A percentile compares a stretch with the other conserved stretches of the same genome.
Evolutionary conservation across 805 yeast species (phyloP).

Genomic region (Saccharomyces jurei): DNA sequence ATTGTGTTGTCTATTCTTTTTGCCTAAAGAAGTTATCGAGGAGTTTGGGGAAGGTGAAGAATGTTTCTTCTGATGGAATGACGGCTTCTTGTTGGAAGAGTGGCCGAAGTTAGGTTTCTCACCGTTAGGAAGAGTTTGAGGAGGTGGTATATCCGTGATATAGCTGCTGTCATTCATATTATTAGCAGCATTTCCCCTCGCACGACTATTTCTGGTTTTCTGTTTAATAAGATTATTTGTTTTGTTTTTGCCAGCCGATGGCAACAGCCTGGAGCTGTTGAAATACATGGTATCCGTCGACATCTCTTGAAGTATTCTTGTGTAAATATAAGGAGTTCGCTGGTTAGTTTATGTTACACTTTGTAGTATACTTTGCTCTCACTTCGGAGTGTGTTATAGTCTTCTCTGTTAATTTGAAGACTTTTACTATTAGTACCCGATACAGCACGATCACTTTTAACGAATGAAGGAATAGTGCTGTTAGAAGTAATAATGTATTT

Average conservation of each 20-base stretch:
- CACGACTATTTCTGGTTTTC: background rate
- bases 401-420: background rate
- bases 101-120: conserved; percentile 29
- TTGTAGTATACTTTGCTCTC: background rate
- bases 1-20: background rate
- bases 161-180: background rate
- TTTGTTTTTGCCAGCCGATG: conserved; percentile 20
- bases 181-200: conserved; percentile 1
- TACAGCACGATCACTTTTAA: background rate
- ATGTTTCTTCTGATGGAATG: background rate
- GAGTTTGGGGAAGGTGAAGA: background rate
- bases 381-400: background rate
- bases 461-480: background rate
- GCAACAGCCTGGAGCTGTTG: conserved; percentile 26
- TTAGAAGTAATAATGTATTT: background rate
- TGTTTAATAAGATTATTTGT: conserved; percentile 8
- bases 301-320: conserved; percentile 10
- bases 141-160: conserved; percentile 13
- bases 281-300: conserved; percentile 29
- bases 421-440: background rate
- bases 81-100: conserved; percentile 2
- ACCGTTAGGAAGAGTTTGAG: conserved; percentile 28
- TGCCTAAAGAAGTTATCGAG: background rate
- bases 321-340: background rate
- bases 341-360: background rate